Evolutionary conservation across 108 stramenopile species (phyloP).

Genomic region (Cylindrotheca closterium): DNA sequence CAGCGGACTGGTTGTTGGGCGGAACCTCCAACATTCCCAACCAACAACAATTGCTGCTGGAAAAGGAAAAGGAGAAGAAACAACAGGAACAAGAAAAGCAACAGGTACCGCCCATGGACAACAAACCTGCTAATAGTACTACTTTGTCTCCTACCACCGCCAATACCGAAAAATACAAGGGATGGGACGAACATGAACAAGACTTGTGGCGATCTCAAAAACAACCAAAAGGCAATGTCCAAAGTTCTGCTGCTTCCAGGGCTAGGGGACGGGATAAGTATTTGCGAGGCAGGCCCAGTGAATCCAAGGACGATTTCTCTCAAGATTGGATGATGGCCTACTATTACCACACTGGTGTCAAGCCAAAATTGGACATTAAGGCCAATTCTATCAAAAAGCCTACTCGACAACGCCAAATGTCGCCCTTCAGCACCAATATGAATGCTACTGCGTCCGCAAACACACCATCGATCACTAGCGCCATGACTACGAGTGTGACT

Average conservation of each 20-base stretch:
- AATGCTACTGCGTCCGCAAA: neutral
- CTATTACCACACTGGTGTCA: constrained; percentile 38
- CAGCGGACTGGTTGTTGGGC: constrained; percentile 41
- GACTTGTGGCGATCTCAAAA: constrained; percentile 23
- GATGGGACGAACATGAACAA: constrained; percentile 41
- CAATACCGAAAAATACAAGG: constrained; percentile 8
- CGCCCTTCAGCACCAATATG: neutral
- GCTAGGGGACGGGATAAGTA: neutral
- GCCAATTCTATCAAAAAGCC: neutral
- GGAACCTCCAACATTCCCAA: constrained; percentile 35
- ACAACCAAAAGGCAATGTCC: neutral
- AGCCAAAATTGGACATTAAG: constrained; percentile 19
- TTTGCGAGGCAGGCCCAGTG: no score
- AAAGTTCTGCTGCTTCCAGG: neutral
- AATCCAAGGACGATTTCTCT: constrained; percentile 9
- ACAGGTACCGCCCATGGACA: constrained; percentile 3
- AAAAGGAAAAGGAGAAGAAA: constrained; percentile 18
- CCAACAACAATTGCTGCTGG: constrained; percentile 16
- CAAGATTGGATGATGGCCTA: constrained; percentile 29
- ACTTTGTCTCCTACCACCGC: neutral
- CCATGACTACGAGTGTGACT: neutral
- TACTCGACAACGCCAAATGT: constrained; percentile 1
- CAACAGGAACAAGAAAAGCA: constrained; percentile 18
- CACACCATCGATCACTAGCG: neutral
- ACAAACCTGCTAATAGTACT: neutral